Base-by-base conservation (phyloP, 495 filamentous ascomycete species). In the Neurospora sublineolata region DNA sequence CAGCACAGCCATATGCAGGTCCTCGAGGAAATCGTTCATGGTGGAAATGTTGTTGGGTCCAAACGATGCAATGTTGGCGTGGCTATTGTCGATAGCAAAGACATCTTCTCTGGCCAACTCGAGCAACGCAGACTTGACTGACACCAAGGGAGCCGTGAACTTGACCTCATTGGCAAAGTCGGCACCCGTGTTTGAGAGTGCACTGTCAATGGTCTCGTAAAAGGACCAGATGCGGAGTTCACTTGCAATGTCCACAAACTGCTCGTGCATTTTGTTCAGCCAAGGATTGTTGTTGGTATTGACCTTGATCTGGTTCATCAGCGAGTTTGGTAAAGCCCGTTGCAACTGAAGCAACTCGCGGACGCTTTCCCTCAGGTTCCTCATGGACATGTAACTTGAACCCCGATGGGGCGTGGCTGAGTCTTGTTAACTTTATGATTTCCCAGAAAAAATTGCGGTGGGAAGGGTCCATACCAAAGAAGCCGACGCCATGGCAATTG, bases 161-260 rank as follows among this genome's bases (percentile, higher is more conserved):
- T 83, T 80, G 11, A 84, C 80, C 41, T 83, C 81, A 16, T 64
- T 73, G 20, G 67, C 30, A 39, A 75, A 33, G 16, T 67, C 68
- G 3, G 71, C 73, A 1, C 78, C 78, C 6, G 81, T 70, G 23
- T 87, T 82, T 5, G 84, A 84, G 42, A 91, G 79, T 9, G 82
- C 80, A 0, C 89, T 89, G 73, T 92, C 89, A 3, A 85, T 76
- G 0, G 87, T 91, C 75, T 91, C 89, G 40, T 89, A 86, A 37
- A 90, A 89, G 4, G 88, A 87, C 86, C 88, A 91, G n/a, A 92
- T 80, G 67, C 87, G 88, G 60, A 91, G 82, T 69, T 91, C 89
- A 42, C 86, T 85, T 3, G 87, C 86, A 18, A 89, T 83, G 8
- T 85, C 81, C 71, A 85, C 84, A 75, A 91, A 92, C 33, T 84